Conservation (phyloP, 129 eudicot species). For the Oenanthe sinensis region DNA sequence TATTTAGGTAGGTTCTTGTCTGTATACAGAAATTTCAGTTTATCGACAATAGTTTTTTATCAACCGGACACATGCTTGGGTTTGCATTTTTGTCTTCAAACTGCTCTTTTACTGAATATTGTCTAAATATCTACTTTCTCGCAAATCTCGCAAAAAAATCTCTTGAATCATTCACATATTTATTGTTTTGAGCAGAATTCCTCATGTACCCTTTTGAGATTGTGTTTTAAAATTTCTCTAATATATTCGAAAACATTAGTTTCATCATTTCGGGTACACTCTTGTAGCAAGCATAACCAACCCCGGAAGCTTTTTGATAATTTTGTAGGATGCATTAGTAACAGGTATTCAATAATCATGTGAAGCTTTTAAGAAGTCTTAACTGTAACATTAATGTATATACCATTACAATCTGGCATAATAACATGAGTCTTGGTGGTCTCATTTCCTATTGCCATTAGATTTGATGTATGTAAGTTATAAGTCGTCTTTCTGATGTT, state of each 20-base stretch:
- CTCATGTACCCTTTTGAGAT: background rate
- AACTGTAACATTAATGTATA: background rate
- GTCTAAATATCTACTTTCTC: background rate
- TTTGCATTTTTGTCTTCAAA: background rate
- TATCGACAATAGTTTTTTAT: background rate
- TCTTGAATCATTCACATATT: background rate
- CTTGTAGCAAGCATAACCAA: background rate
- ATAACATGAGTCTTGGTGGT: background rate
- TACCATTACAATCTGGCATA: background rate
- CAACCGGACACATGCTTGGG: background rate
- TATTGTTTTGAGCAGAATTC: background rate
- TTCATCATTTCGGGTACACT: background rate
- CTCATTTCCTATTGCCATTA: background rate
- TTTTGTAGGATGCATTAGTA: background rate
- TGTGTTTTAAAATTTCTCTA: background rate
- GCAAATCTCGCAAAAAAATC: background rate
- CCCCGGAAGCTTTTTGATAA: background rate
- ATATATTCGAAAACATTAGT: background rate
- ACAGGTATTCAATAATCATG: background rate
- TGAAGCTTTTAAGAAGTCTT: background rate
- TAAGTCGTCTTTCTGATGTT: background rate
- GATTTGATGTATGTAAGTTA: background rate
- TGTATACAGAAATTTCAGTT: background rate
- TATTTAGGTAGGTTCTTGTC: conserved; percentile 42
- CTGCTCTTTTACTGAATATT: background rate